A percentile compares a stretch with the other conserved stretches of the same genome.
Conservation (phyloP, 352 stramenopile species). For the Phytopythium chamaehyphon region DNA sequence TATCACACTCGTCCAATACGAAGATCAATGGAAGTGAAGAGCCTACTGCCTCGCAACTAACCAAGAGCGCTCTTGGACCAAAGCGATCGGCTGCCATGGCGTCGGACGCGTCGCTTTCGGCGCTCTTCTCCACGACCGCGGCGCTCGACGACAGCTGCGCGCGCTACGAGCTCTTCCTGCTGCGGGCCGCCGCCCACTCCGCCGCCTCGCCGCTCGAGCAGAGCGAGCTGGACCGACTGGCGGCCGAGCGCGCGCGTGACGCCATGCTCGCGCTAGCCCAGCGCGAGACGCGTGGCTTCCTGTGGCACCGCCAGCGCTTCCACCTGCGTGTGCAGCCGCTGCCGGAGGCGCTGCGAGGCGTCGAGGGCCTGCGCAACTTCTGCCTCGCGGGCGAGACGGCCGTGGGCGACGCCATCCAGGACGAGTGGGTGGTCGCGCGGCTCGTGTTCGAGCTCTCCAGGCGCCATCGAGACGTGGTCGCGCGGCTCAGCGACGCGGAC, state of each 20-base stretch:
- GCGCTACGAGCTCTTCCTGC: slow-evolving; percentile 8
- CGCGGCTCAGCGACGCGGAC: slow-evolving; percentile 43
- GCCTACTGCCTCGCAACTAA: no score
- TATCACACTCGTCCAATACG: no score
- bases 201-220: not conserved
- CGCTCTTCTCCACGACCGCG: slow-evolving; percentile 3
- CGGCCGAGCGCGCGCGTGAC: slow-evolving; percentile 12
- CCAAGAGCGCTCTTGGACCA: not conserved
- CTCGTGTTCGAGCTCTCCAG: slow-evolving; percentile 46
- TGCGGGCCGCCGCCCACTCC: not conserved
- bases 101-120: not conserved
- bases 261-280: slow-evolving; percentile 20
- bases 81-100: not conserved
- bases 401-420: slow-evolving; percentile 59
- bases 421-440: slow-evolving; percentile 62
- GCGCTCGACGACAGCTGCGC: slow-evolving; percentile 1
- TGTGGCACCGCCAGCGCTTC: slow-evolving; percentile 58
- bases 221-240: slow-evolving; percentile 1
- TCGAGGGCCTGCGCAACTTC: slow-evolving; percentile 15
- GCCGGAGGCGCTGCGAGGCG: not conserved
- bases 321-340: slow-evolving; percentile 18
- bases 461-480: slow-evolving; percentile 25
- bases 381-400: slow-evolving; percentile 29
- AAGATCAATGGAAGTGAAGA: no score
- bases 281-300: slow-evolving; percentile 34